Percentiles rank a stretch among this genome's conserved stretches.
Conservation (phyloP, 2,329 filamentous ascomycete species). For the Dactylellina drechsleri region DNA sequence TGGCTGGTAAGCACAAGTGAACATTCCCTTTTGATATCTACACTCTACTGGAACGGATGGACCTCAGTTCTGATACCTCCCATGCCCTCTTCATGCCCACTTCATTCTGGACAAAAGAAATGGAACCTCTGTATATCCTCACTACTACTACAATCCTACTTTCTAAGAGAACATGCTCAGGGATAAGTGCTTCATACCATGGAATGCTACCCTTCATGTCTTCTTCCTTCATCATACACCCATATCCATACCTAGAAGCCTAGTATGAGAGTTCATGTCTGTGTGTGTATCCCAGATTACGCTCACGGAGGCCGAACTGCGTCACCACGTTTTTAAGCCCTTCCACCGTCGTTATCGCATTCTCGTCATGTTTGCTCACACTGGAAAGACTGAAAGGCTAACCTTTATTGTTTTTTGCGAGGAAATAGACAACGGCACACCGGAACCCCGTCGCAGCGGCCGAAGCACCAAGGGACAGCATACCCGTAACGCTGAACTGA, state of each 20-base stretch:
- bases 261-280: conserved; percentile 10
- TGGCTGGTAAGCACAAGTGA: conserved; percentile 71
- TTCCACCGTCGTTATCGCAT: neutral
- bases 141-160: conserved; percentile 10
- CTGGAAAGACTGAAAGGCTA: conserved; percentile 11
- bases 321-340: conserved; percentile 16
- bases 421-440: conserved; percentile 61
- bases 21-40: conserved; percentile 52
- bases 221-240: neutral
- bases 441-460: conserved; percentile 91
- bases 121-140: neutral
- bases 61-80: conserved; percentile 19
- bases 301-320: conserved; percentile 18
- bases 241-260: conserved; percentile 28
- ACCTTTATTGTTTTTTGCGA: conserved; percentile 3
- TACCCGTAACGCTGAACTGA: conserved; percentile 82
- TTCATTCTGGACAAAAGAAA: conserved; percentile 13
- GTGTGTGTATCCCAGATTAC: conserved; percentile 21
- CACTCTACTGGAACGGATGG: conserved; percentile 3
- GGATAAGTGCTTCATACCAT: conserved; percentile 1
- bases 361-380: neutral
- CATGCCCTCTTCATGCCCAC: conserved; percentile 25
- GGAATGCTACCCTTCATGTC: neutral
- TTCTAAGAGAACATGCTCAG: conserved; percentile 1
- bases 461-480: conserved; percentile 97